These are phyloP conservation scores for Solanum sparsipilum DNA, from an alignment of 257 asterid genomes.

Conservation along the genomic window DNA sequence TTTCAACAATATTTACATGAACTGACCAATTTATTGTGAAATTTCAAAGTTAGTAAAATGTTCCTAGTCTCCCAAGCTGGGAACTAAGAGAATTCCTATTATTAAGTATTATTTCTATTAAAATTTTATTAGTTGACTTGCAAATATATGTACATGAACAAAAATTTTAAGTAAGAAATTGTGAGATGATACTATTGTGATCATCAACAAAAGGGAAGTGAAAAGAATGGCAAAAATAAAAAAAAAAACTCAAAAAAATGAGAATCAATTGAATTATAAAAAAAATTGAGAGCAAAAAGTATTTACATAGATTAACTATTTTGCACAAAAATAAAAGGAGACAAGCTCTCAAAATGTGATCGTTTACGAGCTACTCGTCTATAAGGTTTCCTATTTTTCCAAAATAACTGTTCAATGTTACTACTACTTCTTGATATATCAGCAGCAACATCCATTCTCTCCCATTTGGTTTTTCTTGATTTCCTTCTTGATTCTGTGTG, in stretches of 20 bases:
- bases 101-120: no score
- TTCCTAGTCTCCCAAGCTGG: no score
- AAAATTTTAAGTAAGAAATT: not conserved
- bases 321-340: slow-evolving; percentile 52
- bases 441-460: slow-evolving; percentile 5
- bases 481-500: slow-evolving; percentile 43
- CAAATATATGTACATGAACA: not conserved
- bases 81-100: no score
- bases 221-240: not conserved
- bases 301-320: slow-evolving; percentile 7
- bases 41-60: no score
- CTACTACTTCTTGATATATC: slow-evolving; percentile 12
- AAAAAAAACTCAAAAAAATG: not conserved
- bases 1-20: no score
- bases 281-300: slow-evolving; percentile 11
- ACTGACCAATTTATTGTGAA: no score
- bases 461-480: slow-evolving; percentile 20
- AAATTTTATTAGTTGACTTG: no score
- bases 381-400: slow-evolving; percentile 64
- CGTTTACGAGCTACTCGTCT: slow-evolving; percentile 66
- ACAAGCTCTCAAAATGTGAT: slow-evolving; percentile 33
- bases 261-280: slow-evolving; percentile 32
- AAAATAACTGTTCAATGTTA: slow-evolving; percentile 33
- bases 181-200: not conserved
- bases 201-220: not conserved